Evolutionary conservation across 2,329 filamentous ascomycete species (phyloP).

Genomic region (Cordyceps cateniannulata): DNA sequence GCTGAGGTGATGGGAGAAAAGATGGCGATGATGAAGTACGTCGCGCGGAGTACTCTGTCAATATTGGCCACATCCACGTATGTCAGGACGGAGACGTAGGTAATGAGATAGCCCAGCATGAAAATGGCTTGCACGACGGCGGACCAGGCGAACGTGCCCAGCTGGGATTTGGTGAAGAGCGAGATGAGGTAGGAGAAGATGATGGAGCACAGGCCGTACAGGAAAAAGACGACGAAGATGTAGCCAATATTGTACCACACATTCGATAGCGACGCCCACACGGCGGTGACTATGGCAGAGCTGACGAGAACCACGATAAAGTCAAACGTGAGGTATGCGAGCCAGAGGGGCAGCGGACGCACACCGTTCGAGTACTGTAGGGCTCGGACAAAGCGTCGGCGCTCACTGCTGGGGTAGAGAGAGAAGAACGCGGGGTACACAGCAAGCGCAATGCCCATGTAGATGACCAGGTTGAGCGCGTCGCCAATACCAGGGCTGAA

Average conservation of each 20-base stretch:
- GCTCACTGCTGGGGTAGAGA: constrained; percentile 81
- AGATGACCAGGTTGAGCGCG: constrained; percentile 71
- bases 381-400: constrained; percentile 70
- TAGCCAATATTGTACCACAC: constrained; percentile 77
- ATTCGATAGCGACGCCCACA: constrained; percentile 59
- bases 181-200: constrained; percentile 77
- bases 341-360: constrained; percentile 73
- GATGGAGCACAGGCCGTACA: constrained; percentile 74
- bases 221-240: constrained; percentile 70
- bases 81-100: constrained; percentile 65
- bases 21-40: constrained; percentile 68
- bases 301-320: constrained; percentile 63
- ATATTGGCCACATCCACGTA: constrained; percentile 66
- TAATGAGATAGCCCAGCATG: constrained; percentile 66
- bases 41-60: constrained; percentile 59
- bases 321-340: constrained; percentile 77
- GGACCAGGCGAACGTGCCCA: constrained; percentile 78
- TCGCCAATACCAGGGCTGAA: constrained; percentile 64
- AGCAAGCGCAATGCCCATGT: constrained; percentile 72
- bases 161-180: constrained; percentile 69
- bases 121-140: constrained; percentile 68
- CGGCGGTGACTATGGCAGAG: constrained; percentile 58
- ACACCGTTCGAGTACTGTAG: constrained; percentile 92
- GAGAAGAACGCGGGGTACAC: constrained; percentile 82
- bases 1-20: constrained; percentile 74